phyloP scores from a whole-genome alignment of 2,329 filamentous ascomycete species.

The Fusarium burgessii region DNA sequence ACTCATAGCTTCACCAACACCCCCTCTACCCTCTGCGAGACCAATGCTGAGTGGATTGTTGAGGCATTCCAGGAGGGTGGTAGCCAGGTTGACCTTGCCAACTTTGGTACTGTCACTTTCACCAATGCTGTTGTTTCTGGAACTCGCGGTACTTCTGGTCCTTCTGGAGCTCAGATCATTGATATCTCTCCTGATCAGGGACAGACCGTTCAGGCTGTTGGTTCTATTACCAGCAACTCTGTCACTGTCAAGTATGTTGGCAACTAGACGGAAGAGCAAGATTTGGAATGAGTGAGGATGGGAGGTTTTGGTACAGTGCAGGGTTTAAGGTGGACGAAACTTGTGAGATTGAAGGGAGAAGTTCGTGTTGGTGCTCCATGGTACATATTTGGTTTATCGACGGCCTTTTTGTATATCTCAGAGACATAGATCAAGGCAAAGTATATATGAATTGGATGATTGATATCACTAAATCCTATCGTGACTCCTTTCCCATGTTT shows the following conservation, averaged over 20 bases:
- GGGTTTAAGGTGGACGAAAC: rapidly evolving
- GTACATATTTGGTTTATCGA: too few relatives aligned
- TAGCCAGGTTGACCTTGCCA: conserved; percentile 45
- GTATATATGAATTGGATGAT: too few relatives aligned
- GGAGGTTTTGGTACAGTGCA: neutral
- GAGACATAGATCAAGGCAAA: too few relatives aligned
- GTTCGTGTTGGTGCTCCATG: too few relatives aligned
- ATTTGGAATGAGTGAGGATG: rapidly evolving
- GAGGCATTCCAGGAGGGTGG: conserved; percentile 55
- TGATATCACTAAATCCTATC: too few relatives aligned
- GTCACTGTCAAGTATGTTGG: conserved; percentile 60
- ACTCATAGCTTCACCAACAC: conserved; percentile 63
- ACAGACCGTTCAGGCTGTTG: neutral
- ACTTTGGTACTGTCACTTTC: conserved; percentile 44
- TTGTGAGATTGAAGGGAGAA: too few relatives aligned
- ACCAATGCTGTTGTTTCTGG: conserved; percentile 2
- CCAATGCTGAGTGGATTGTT: conserved; percentile 73
- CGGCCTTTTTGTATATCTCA: too few relatives aligned
- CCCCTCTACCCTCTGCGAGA: conserved; percentile 60
- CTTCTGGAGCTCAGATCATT: conserved; percentile 9
- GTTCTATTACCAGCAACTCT: conserved; percentile 7
- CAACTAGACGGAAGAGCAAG: rapidly evolving
- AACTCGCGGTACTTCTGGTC: neutral
- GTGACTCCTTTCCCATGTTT: too few relatives aligned
- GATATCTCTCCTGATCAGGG: conserved; percentile 8